Evolutionary conservation across 495 filamentous ascomycete species (phyloP), one percentile per base, ranked within the genome.

Genomic region (Neurospora sp.): DNA sequence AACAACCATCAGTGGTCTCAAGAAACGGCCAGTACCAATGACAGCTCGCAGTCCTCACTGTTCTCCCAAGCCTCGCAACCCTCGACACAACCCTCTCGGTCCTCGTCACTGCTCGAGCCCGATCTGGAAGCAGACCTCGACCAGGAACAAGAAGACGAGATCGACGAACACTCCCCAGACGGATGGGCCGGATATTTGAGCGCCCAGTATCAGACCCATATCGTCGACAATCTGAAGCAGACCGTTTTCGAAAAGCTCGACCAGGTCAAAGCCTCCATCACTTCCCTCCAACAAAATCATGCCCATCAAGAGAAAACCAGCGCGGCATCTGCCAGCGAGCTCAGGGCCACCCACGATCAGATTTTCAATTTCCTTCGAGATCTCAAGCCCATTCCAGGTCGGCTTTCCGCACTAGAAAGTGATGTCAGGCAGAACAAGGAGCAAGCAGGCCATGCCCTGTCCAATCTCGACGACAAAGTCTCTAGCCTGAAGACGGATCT

Each of bases 131-230:
- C 27, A 35, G 54, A 66, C 2, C 54, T 37, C 27, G 54, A 35
- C 23, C 27, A 66, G 27, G 54, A 66, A 66, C 27, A 66, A 18
- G 3, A 8, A 18, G 27, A 66, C 27, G 54, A 66, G 7, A 16
- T 66, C 27, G 54, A 66, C 27, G 54, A 66, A 7, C 6, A 66
- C 5, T 35, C 54, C 1, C 54, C 54, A 35, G 54, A 66, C 6
- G 54, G 70, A 14, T 81, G 79, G 79, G 41, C 75, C 42, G 74
- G 72, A 42, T 81, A 78, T 46, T 75, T 81, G 60, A 69, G 44
- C n/a, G 74, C 77, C 31, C 78, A 79, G 44, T 74, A 81, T 41
- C 77, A 70, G 71, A 74, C 39, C 40, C 54, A 73, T 9, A 77
- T 80, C 41, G 39, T 81, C 39, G 31, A 23, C 16, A 49, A 49